Conservation (phyloP, 352 stramenopile genomes). For the Globisporangium spiculum region DNA sequence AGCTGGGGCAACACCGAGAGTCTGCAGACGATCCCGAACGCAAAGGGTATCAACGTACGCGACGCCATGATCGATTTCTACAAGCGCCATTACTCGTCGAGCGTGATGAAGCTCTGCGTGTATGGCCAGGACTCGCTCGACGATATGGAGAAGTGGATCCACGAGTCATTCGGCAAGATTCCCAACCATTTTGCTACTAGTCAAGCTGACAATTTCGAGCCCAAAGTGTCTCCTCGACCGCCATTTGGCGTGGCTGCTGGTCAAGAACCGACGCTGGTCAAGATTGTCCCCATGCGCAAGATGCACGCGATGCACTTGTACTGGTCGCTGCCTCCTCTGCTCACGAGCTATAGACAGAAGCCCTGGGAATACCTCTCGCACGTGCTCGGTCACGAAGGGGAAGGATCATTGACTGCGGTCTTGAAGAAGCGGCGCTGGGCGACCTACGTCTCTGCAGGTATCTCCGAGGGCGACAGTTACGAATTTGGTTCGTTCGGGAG, state of each 20-base stretch:
- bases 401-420: constrained; percentile 34
- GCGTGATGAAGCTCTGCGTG: constrained; percentile 72
- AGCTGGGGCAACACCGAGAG: constrained; percentile 76
- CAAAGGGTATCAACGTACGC: constrained; percentile 43
- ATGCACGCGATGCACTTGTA: constrained; percentile 44
- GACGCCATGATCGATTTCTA: constrained; percentile 60
- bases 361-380: constrained; percentile 49
- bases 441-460: constrained; percentile 42
- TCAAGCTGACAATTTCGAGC: background rate
- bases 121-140: constrained; percentile 61
- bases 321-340: constrained; percentile 49
- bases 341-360: constrained; percentile 42
- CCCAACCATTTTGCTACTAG: constrained; percentile 3
- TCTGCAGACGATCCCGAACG: constrained; percentile 36
- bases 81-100: constrained; percentile 48
- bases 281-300: constrained; percentile 45
- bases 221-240: background rate
- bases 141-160: constrained; percentile 51
- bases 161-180: constrained; percentile 49
- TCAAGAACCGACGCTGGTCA: constrained; percentile 31
- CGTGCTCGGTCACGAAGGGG: constrained; percentile 53
- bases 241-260: constrained; percentile 33
- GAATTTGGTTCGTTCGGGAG: constrained; percentile 62
- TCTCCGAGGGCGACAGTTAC: constrained; percentile 50
- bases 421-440: constrained; percentile 43